Evolutionary conservation across 352 stramenopile genomes (phyloP), one percentile per base, ranked within the genome.

Genomic region (Phytophthora fragariae): DNA sequence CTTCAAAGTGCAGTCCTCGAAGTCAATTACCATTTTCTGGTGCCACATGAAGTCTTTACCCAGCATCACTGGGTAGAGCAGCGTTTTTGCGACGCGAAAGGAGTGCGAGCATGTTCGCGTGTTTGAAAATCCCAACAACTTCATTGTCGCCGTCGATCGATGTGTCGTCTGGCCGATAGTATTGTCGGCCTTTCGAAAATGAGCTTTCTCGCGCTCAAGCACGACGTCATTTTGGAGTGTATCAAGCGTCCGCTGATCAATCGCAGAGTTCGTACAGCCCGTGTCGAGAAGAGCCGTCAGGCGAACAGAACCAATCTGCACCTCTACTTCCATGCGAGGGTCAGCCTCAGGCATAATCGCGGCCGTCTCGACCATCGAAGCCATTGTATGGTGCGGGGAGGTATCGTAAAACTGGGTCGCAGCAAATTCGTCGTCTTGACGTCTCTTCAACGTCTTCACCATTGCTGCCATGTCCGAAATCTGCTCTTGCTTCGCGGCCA

Each of bases 21-120:
- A 62, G 24, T 62, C 39, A 7, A 62, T 53, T 9, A 54, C 39
- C 57, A 63, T 63, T 3, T 52, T 62, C 17, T 62, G 21, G 2
- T 62, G 7, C 19, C 14, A n/a, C 57, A 63, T 39, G 57, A 63
- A 63, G 12, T 54, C 41, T 21, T 54, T 54, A 9, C 21, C 57
- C n/a, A 62, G 37, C 57, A 41, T 53, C 21, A 62, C 57, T 19
- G 52, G 29, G 14, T 55, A 63, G 3, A 63, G 39, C 24, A 55
- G 39, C 17, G 39, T 54, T 0, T 63, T 37, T 2, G 39, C 57
- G 1, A 63, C 41, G 11, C 57, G 37, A 14, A 63, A 63, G 1
- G 37, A 24, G 9, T 62, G 56, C 2, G 39, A 21, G 37, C 56
- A 53, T 1, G 8, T 29, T 3, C 56, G 9, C 7, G 17, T 62